phyloP scores from a whole-genome alignment of 1,284 basidiomycete species.

The Tilletia indica region DNA sequence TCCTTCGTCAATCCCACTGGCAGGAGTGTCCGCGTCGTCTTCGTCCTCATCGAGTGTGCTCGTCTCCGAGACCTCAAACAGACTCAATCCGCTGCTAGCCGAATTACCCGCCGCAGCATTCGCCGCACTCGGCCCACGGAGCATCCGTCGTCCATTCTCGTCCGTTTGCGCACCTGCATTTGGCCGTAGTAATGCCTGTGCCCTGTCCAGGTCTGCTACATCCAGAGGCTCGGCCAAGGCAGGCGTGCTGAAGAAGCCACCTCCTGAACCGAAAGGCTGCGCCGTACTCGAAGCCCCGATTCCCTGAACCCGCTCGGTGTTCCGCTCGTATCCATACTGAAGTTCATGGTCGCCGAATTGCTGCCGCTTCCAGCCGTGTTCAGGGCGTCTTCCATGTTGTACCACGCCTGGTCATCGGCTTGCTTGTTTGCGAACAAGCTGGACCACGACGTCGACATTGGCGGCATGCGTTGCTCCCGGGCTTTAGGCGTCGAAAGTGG shows the following conservation, averaged over 20 bases:
- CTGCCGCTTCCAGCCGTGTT: no score
- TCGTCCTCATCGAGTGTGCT: not conserved
- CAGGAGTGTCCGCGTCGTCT: not conserved
- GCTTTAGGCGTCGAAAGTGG: slow-evolving; percentile 12
- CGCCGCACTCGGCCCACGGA: slow-evolving; percentile 3
- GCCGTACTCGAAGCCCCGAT: not conserved
- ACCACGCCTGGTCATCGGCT: not conserved
- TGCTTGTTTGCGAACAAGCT: not conserved
- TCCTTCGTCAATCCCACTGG: not conserved
- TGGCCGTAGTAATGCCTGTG: not conserved
- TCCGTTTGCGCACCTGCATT: not conserved
- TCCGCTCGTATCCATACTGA: no score
- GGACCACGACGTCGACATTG: not conserved
- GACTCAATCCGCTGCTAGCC: slow-evolving; percentile 12
- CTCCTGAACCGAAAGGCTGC: not conserved
- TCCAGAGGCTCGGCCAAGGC: not conserved
- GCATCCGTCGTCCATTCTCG: not conserved
- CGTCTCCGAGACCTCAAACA: slow-evolving; percentile 2
- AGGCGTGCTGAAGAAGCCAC: not conserved
- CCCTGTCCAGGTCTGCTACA: not conserved
- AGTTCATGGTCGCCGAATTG: no score
- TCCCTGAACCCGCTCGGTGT: not conserved
- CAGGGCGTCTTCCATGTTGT: not conserved
- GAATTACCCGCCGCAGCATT: slow-evolving; percentile 15
- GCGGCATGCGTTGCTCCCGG: not conserved